A percentile compares a stretch with the other conserved stretches of the same genome.
phyloP scores from a whole-genome alignment of 2,329 filamentous ascomycete genomes.

The Botrytis pseudocinerea region DNA sequence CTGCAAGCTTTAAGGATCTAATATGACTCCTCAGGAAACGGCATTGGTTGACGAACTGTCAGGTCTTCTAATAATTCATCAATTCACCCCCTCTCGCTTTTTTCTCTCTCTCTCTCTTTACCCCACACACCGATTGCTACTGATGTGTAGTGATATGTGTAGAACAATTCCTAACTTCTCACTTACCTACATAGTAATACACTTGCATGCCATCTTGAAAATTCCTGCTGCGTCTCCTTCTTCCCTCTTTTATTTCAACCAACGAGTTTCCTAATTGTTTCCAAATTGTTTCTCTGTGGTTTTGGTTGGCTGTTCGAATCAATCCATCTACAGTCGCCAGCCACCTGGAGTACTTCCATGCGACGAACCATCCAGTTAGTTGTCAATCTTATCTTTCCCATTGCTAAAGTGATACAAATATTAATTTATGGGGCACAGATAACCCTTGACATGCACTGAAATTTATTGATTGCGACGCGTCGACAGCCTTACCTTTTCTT shows the following conservation, averaged over 20 bases:
- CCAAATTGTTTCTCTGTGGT: background rate
- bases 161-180: background rate
- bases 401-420: conserved; percentile 1
- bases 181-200: background rate
- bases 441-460: conserved; percentile 13
- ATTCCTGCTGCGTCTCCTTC: background rate
- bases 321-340: background rate
- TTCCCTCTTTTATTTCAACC: background rate
- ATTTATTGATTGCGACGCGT: conserved; percentile 34
- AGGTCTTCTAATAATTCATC: background rate
- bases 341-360: background rate
- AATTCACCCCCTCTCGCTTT: background rate
- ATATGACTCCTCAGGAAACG: background rate
- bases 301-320: background rate
- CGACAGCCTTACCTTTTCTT: conserved; percentile 24
- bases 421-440: conserved; percentile 7
- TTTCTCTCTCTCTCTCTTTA: background rate
- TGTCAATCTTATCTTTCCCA: background rate
- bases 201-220: background rate
- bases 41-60: background rate
- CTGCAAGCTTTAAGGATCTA: background rate
- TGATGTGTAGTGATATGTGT: background rate
- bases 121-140: background rate
- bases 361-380: background rate
- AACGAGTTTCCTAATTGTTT: background rate